Base-by-base conservation (phyloP, 108 stramenopile species). In the Cyclotella choctawhatcheeana region DNA sequence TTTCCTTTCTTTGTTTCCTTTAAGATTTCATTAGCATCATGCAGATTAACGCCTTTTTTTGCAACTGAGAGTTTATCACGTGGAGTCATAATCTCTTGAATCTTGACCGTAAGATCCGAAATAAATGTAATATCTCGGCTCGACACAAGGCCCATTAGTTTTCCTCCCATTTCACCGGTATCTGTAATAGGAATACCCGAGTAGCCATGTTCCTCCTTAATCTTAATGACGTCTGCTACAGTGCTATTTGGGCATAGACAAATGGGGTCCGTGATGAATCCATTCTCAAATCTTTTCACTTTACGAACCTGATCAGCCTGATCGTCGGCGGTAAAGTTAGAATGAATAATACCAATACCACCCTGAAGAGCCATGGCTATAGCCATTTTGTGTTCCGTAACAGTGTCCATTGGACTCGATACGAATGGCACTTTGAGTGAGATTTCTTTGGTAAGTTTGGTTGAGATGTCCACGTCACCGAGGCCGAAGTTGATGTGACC, bases 401-500 rank as follows among this genome's bases (percentile, higher is more conserved):
- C 99, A 24, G 99, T 99, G 87, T 99, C 99, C 99, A 99, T 99
- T n/a, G 99, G 99, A 30, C 95, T 97, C 0, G 95, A 97, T 3
- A 99, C 97, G 54, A 99, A 90, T 12, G 99, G 99, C 16, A 84
- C 92, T 71, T 96, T 88, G 64, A 99, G 84, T 21, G 65, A 76
- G 71, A 98, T 99, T 58, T 96, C 96, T 32, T 82, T 82, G 54
- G 98, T 98, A 29, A 99, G 72, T 17, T 92, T 76, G 16, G 97
- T 88, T 13, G 94, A 92, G 64, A 99, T 89, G 62, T 92, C 93
- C 24, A 99, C 96, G 47, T 98, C 96, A 51, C 92, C 81, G 30
- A 97, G 91, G 27, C 88, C 88, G 56, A 99, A 98, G 58, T 82
- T 68, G 59, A 99, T 98, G 82, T 97, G 95, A 37, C 98, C 95